A percentile compares a stretch with the other conserved stretches of the same genome.
Conservation (phyloP, 768 basidiomycete genomes). For the Rhodosporidiobolus odoratus region DNA sequence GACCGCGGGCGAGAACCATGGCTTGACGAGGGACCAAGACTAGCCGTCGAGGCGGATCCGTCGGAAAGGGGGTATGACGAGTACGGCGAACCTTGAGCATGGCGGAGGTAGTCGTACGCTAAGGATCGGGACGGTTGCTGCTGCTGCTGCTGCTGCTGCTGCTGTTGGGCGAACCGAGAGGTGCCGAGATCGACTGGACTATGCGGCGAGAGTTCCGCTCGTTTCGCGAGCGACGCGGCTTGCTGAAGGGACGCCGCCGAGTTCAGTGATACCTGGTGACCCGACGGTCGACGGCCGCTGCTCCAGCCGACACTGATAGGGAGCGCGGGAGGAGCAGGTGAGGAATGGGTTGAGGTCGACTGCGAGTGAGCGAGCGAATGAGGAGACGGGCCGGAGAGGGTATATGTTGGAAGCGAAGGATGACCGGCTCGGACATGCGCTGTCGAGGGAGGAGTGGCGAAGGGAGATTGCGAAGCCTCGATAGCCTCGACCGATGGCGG, state of each 20-base stretch:
- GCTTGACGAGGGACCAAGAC: too few relatives aligned
- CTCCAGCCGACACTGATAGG: too few relatives aligned
- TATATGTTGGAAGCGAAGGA: neutral
- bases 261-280: too few relatives aligned
- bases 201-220: neutral
- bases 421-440: neutral
- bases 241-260: neutral
- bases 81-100: neutral
- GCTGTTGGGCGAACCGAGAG: neutral
- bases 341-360: too few relatives aligned
- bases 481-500: neutral
- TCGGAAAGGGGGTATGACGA: too few relatives aligned
- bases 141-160: neutral
- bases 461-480: neutral
- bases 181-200: neutral
- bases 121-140: neutral
- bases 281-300: too few relatives aligned
- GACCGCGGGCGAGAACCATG: too few relatives aligned
- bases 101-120: too few relatives aligned
- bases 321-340: too few relatives aligned
- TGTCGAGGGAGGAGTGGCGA: conserved; percentile 9
- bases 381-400: neutral
- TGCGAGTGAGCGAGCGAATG: neutral
- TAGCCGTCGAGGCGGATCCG: too few relatives aligned
- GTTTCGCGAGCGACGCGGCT: neutral